phyloP scores from a whole-genome alignment of 1,284 basidiomycete genomes.

The Ceraceosorus guamensis region DNA sequence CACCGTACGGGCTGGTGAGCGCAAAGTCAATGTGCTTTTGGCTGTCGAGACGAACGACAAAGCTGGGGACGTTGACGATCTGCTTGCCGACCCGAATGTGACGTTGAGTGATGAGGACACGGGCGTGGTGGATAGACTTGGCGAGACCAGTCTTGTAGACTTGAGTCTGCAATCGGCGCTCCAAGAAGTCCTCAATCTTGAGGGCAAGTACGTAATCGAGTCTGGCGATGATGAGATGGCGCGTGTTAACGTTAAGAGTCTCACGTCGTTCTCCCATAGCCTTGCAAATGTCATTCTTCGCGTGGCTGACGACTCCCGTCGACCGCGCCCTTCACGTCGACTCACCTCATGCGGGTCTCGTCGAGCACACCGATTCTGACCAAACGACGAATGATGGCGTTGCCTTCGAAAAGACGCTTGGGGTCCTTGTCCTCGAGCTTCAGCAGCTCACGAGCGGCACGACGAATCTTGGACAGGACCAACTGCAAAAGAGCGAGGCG shows the following conservation, averaged over 20 bases:
- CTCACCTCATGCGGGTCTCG: constrained; percentile 75
- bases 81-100: constrained; percentile 99
- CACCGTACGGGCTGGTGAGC: constrained; percentile 93
- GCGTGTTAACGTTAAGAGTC: too few relatives aligned
- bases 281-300: too few relatives aligned
- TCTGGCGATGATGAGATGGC: constrained; percentile 9
- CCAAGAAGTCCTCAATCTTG: constrained; percentile 99
- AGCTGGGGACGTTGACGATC: constrained; percentile 98
- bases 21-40: constrained; percentile 92
- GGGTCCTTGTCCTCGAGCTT: constrained; percentile 99
- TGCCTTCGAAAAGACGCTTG: constrained; percentile 98
- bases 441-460: constrained; percentile 98
- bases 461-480: constrained; percentile 93
- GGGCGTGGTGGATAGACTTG: constrained; percentile 97
- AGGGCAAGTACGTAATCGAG: constrained; percentile 91
- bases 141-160: constrained; percentile 98
- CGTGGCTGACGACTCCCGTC: not conserved
- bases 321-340: constrained; percentile 1
- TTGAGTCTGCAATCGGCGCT: constrained; percentile 96
- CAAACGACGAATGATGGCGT: constrained; percentile 96
- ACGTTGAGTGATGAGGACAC: constrained; percentile 93
- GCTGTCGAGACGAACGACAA: constrained; percentile 70
- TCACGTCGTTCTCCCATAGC: too few relatives aligned
- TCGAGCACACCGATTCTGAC: constrained; percentile 99
- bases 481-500: not conserved